Evolutionary conservation across 495 filamentous ascomycete species (phyloP), one percentile per base, ranked within the genome.

Genomic region (Lichina pygmaea): DNA sequence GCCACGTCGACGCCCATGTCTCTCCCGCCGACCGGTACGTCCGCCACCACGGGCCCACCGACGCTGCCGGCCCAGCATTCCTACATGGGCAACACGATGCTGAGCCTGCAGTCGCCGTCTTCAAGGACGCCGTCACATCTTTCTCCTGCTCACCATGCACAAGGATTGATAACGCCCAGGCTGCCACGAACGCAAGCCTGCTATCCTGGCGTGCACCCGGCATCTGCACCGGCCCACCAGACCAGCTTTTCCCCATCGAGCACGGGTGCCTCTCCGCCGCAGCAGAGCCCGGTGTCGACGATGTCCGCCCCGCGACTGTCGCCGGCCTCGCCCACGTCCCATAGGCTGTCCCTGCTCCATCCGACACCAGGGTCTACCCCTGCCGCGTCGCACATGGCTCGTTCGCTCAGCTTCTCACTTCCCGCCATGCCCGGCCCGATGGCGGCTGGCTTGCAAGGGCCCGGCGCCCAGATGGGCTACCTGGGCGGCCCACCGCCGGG

Each of bases 401-500:
- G 70, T 47, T 65, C 70, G 6, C 72, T 70, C 9, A 65, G 62
- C 3, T 78, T 77, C 51, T 63, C 62, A 30, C 59, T 72, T 0
- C 72, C 71, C 30, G 70, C 62, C 36, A 68, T 78, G 66, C 60
- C 62, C 7, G 79, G 78, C 0, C 74, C 82, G 0, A 74, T 93
- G 10, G 70, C 85, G 64, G 76, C 78, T 39, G 80, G 86, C 56
- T 62, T 83, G 32, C 75, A 82, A 52, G 73, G 64, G 42, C 85
- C 85, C 2, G 72, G 72, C 32, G 64, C 66, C 2, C 75, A 74
- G 42, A 70, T 89, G 59, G 63, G 75, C 8, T 56, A 86, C 34
- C 66, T 91, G 39, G 73, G 76, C 33, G 11, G 2, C 13, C 36
- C 11, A 11, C 6, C 36, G 36, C 36, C 13, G 6, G 36, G 38